Evolutionary conservation across 2,329 filamentous ascomycete genomes (phyloP).

Genomic region (Pseudocercospora ulei): DNA sequence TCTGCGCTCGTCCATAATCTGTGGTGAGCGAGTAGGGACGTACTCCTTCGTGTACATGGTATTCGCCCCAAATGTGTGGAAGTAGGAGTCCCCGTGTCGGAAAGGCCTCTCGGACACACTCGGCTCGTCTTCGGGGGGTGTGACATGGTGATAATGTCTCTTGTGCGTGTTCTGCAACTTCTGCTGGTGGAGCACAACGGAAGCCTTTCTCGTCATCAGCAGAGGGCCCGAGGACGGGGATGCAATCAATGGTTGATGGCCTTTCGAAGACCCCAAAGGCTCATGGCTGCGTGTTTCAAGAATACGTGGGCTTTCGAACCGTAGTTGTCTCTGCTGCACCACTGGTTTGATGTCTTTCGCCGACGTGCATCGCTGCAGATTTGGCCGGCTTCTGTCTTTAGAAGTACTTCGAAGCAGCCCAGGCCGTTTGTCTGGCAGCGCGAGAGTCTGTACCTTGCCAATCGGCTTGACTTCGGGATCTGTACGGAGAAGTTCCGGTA

Average conservation of each 20-base stretch:
- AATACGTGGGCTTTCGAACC: slow-evolving; percentile 13
- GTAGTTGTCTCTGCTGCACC: slow-evolving; percentile 10
- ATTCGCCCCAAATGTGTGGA: slow-evolving; percentile 24
- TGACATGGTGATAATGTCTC: slow-evolving; percentile 22
- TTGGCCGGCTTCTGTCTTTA: slow-evolving; percentile 4
- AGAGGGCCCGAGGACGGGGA: not conserved
- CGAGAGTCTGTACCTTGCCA: slow-evolving; percentile 15
- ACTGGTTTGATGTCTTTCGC: slow-evolving; percentile 1
- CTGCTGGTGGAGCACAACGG: not conserved
- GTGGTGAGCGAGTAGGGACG: slow-evolving; percentile 11
- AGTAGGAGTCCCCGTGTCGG: slow-evolving; percentile 23
- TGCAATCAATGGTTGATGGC: not conserved
- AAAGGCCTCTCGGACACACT: slow-evolving; percentile 9
- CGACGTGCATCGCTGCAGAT: not conserved
- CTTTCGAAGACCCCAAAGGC: not conserved
- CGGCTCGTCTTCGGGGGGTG: slow-evolving; percentile 23
- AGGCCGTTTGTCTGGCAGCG: slow-evolving; percentile 1
- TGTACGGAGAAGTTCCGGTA: slow-evolving; percentile 11
- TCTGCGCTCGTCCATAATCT: slow-evolving; percentile 3
- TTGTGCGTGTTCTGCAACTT: not conserved
- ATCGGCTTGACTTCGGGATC: slow-evolving; percentile 14
- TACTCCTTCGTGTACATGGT: slow-evolving; percentile 21
- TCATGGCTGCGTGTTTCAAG: slow-evolving; percentile 1
- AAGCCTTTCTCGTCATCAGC: not conserved
- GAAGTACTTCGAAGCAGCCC: not conserved